phyloP scores from a whole-genome alignment of 768 basidiomycete species.

The Xerocomellus amylosporus region DNA sequence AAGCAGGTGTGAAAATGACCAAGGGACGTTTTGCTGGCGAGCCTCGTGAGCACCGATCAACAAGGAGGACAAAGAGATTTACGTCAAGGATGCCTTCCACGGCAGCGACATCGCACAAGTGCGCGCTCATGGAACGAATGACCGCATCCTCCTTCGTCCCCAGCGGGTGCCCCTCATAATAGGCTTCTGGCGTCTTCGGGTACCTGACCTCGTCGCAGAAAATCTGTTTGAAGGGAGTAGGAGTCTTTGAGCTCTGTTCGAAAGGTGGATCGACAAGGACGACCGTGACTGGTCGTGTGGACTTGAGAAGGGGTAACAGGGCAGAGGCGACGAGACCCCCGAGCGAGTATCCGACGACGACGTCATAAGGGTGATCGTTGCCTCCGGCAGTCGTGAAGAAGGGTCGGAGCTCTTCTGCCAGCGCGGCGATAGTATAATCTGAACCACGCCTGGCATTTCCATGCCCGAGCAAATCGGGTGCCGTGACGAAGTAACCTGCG shows the following conservation, averaged over 20 bases:
- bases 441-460: not conserved
- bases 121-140: not conserved
- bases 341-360: conserved; percentile 19
- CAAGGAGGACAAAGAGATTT: not conserved
- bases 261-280: conserved; percentile 20
- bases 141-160: conserved; percentile 5
- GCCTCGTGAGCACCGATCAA: not conserved
- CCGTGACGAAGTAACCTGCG: conserved; percentile 21
- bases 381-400: not conserved
- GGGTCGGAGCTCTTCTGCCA: conserved; percentile 8
- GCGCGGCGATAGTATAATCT: conserved; percentile 5
- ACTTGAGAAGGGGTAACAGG: conserved; percentile 12
- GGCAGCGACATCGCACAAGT: conserved; percentile 1
- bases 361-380: not conserved
- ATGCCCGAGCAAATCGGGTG: conserved; percentile 22
- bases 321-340: conserved; percentile 10
- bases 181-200: not conserved
- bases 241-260: not conserved
- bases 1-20: conserved; percentile 14
- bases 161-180: not conserved
- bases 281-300: conserved; percentile 2
- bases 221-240: not conserved
- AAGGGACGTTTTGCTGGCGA: conserved; percentile 19
- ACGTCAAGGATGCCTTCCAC: conserved; percentile 8
- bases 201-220: not conserved